These are phyloP conservation scores for Oryza glumipatula DNA, from an alignment of 176 grass and related monocot genomes.

Conservation along the genomic window DNA sequence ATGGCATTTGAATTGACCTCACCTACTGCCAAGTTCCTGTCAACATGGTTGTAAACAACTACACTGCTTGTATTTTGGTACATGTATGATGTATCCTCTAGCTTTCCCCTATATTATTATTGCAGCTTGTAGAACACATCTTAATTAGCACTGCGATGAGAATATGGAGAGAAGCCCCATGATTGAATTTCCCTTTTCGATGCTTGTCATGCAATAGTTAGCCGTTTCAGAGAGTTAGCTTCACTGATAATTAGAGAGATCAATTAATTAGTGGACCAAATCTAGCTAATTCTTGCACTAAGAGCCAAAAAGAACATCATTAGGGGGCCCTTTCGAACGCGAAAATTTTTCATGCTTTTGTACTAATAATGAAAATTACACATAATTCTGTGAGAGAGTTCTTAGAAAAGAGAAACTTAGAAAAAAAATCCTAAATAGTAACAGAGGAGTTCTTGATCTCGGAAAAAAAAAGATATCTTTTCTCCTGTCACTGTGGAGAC, in stretches of 20 bases:
- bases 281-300: not conserved
- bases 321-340: not conserved
- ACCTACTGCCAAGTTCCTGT: conserved; percentile 49
- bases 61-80: conserved; percentile 5
- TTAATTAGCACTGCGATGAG: not conserved
- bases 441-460: not conserved
- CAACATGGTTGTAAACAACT: conserved; percentile 47
- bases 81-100: conserved; percentile 14
- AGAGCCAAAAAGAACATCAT: not conserved
- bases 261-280: not conserved
- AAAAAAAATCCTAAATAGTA: not conserved
- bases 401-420: not conserved
- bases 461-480: not conserved
- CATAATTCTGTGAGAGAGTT: too few relatives aligned
- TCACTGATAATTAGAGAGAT: not conserved
- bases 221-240: not conserved
- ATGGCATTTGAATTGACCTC: conserved; percentile 40
- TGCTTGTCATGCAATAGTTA: not conserved
- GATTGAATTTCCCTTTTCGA: not conserved
- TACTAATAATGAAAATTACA: too few relatives aligned
- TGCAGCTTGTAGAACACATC: conserved; percentile 20
- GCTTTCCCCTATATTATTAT: conserved; percentile 4
- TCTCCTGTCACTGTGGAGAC: not conserved
- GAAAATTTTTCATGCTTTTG: not conserved
- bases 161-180: not conserved